Evolutionary conservation across 345 rosid species (phyloP).

Genomic region (Ceriops decandra): DNA sequence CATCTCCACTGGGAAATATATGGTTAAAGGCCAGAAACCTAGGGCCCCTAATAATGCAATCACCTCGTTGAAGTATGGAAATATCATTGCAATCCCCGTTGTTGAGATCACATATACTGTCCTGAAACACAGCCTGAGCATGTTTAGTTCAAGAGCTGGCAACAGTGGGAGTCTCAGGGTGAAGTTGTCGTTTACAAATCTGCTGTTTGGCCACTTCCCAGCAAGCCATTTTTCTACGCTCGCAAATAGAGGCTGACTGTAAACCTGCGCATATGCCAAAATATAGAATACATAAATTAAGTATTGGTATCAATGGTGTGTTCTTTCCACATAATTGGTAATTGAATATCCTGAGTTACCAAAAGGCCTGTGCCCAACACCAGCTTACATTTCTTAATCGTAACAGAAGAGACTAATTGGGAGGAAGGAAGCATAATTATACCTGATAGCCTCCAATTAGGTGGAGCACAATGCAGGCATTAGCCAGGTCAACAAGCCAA

Average conservation of each 20-base stretch:
- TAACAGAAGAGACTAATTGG: too few species aligned
- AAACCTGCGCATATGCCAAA: constrained; percentile 33
- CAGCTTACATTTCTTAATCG: too few species aligned
- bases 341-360: too few species aligned
- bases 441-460: constrained; percentile 56
- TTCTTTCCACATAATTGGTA: too few species aligned
- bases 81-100: constrained; percentile 45
- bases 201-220: constrained; percentile 39
- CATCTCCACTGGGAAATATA: constrained; percentile 80
- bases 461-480: constrained; percentile 46
- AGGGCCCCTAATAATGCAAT: constrained; percentile 70
- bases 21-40: constrained; percentile 68
- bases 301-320: too few species aligned
- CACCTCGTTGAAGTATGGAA: constrained; percentile 86
- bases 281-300: not conserved
- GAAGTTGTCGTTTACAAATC: constrained; percentile 32
- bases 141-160: constrained; percentile 30
- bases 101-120: constrained; percentile 46
- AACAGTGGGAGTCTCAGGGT: constrained; percentile 30
- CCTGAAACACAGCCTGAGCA: constrained; percentile 46
- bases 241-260: constrained; percentile 50
- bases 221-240: constrained; percentile 38
- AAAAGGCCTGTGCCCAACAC: not conserved
- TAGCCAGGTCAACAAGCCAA: constrained; percentile 53
- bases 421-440: not conserved